Evolutionary conservation across 306 rosid species (phyloP).

Genomic region (Glycine latifolia): DNA sequence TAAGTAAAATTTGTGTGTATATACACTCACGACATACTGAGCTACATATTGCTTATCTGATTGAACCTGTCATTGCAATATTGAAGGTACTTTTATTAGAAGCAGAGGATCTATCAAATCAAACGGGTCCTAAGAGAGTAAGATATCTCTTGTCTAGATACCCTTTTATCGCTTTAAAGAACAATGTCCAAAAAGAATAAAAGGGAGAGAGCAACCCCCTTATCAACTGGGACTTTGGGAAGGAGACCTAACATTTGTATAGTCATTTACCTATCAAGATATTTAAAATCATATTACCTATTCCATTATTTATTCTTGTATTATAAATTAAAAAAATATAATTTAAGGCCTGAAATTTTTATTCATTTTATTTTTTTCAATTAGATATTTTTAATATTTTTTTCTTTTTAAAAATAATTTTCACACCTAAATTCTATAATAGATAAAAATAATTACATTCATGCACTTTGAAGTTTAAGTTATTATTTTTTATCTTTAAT

Average conservation of each 20-base stretch:
- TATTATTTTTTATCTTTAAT: too few species aligned
- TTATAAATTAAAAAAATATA: too few species aligned
- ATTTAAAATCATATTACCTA: too few species aligned
- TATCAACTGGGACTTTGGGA: background rate
- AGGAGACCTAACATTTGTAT: constrained; percentile 20
- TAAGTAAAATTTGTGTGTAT: too few species aligned
- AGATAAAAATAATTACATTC: too few species aligned
- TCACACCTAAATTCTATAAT: too few species aligned
- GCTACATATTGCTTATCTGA: constrained; percentile 13
- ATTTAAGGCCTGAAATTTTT: too few species aligned
- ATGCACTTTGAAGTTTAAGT: too few species aligned
- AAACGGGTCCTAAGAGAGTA: constrained; percentile 33
- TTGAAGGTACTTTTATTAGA: constrained; percentile 9
- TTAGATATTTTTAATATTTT: too few species aligned
- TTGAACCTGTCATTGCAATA: constrained; percentile 34
- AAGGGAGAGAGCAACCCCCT: background rate
- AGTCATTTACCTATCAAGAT: background rate
- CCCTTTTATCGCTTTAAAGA: constrained; percentile 32
- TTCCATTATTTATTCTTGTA: background rate
- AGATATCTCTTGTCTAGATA: constrained; percentile 24
- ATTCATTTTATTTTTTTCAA: too few species aligned
- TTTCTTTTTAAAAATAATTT: too few species aligned
- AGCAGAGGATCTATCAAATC: constrained; percentile 30
- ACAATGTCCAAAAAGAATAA: constrained; percentile 29
- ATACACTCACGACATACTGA: background rate